Percentiles rank a stretch among this genome's conserved stretches.
phyloP scores from a whole-genome alignment of 2,329 filamentous ascomycete species.

The Samsoniella hepiali region DNA sequence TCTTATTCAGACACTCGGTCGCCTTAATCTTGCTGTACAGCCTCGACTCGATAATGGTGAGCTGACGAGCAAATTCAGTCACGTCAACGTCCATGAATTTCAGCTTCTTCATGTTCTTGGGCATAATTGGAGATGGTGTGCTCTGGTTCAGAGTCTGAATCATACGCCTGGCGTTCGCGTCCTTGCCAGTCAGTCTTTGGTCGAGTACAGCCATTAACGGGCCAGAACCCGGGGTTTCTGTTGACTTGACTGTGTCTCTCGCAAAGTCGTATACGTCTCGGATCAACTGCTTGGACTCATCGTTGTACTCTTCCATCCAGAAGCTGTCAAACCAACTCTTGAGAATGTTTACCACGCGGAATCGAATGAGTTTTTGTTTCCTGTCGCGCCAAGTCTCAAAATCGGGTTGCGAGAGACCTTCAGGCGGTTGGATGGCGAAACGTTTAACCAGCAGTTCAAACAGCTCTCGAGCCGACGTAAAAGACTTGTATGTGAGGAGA shows the following conservation, averaged over 20 bases:
- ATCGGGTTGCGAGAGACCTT: conserved; percentile 70
- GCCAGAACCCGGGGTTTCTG: conserved; percentile 83
- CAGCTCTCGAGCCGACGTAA: conserved; percentile 83
- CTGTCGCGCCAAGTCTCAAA: conserved; percentile 86
- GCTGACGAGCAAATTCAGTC: conserved; percentile 92
- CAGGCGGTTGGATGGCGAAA: conserved; percentile 88
- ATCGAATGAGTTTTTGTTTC: conserved; percentile 94
- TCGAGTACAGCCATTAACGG: conserved; percentile 85
- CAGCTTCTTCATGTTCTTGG: conserved; percentile 99
- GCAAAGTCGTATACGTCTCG: conserved; percentile 88
- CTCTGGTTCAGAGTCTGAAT: conserved; percentile 81
- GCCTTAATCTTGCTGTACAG: conserved; percentile 95
- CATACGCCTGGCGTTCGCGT: conserved; percentile 79
- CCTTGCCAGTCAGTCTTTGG: conserved; percentile 82
- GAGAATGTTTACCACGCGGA: conserved; percentile 94
- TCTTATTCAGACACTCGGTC: conserved; percentile 96
- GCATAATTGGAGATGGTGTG: conserved; percentile 83
- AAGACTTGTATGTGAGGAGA: conserved; percentile 92
- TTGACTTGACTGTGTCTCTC: conserved; percentile 86
- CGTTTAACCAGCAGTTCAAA: conserved; percentile 90
- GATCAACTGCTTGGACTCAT: conserved; percentile 79
- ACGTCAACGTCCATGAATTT: conserved; percentile 98
- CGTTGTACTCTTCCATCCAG: conserved; percentile 94
- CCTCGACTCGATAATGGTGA: conserved; percentile 94
- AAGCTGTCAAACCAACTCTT: conserved; percentile 99